A percentile compares a stretch with the other conserved stretches of the same genome.
Conservation (phyloP, 148 eudicot species). For the Pharnaceum exiguum region DNA sequence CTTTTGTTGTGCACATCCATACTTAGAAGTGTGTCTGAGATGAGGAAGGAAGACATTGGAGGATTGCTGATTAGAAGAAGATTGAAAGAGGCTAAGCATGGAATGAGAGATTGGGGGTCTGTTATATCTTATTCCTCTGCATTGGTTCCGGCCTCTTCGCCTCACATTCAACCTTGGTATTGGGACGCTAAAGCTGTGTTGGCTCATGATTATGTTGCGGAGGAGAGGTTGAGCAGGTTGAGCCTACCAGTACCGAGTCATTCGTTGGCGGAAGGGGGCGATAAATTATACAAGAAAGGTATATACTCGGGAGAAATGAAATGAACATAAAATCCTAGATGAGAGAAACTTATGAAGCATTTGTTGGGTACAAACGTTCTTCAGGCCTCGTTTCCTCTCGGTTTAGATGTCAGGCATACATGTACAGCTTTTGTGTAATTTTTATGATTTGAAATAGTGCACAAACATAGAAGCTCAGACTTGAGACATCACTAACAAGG, state of each 20-base stretch:
- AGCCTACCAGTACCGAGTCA: slow-evolving; percentile 31
- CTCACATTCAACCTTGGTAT: slow-evolving; percentile 76
- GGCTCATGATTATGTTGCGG: slow-evolving; percentile 35
- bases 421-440: too few relatives aligned
- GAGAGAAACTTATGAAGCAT: too few relatives aligned
- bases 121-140: slow-evolving; percentile 50
- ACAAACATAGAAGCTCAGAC: too few relatives aligned
- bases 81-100: slow-evolving; percentile 53
- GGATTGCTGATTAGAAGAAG: slow-evolving; percentile 62
- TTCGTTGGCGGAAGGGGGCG: slow-evolving; percentile 78
- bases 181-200: slow-evolving; percentile 56
- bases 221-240: slow-evolving; percentile 24
- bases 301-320: slow-evolving; percentile 34
- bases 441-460: too few relatives aligned
- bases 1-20: slow-evolving; percentile 60
- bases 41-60: slow-evolving; percentile 71
- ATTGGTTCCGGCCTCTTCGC: slow-evolving; percentile 23
- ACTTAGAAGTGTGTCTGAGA: slow-evolving; percentile 63
- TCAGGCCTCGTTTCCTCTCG: too few relatives aligned
- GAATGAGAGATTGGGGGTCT: slow-evolving; percentile 83
- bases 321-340: too few relatives aligned
- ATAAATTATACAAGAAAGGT: slow-evolving; percentile 63
- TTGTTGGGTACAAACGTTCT: too few relatives aligned
- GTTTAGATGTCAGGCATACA: too few relatives aligned
- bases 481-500: too few relatives aligned